phyloP scores from a whole-genome alignment of 768 basidiomycete species.

The Trametopsis cervina region DNA sequence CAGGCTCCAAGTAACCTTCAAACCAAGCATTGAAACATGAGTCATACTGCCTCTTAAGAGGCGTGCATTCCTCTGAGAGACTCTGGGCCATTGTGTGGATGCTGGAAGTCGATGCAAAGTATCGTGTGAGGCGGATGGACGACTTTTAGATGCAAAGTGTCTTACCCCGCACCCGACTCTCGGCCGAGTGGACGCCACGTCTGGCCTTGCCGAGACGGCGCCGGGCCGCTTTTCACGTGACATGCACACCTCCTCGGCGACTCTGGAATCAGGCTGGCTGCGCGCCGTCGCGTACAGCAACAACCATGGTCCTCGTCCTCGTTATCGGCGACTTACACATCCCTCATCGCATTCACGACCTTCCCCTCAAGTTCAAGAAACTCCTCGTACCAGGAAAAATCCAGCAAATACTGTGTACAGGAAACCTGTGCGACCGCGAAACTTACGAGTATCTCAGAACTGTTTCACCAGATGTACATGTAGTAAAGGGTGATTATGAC shows the following conservation, averaged over 20 bases:
- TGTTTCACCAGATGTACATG: constrained; percentile 88
- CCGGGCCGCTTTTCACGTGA: too few relatives aligned
- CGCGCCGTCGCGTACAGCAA: background rate
- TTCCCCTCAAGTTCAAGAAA: constrained; percentile 96
- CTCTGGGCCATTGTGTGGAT: constrained; percentile 60
- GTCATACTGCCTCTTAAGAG: constrained; percentile 85
- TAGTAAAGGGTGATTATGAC: constrained; percentile 93
- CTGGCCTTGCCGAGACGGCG: background rate
- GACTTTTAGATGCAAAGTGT: background rate
- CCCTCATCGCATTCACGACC: constrained; percentile 82
- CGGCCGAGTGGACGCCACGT: background rate
- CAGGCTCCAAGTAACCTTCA: constrained; percentile 90
- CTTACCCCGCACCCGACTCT: background rate
- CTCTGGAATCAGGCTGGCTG: too few relatives aligned
- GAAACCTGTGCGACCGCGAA: constrained; percentile 95
- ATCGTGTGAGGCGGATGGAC: background rate
- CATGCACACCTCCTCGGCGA: too few relatives aligned
- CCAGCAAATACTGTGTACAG: constrained; percentile 94
- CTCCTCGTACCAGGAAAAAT: constrained; percentile 88
- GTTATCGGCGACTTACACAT: constrained; percentile 98
- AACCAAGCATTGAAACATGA: constrained; percentile 98
- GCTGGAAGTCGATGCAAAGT: background rate
- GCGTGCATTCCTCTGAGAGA: constrained; percentile 79
- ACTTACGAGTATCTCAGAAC: constrained; percentile 95
- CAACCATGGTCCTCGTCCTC: constrained; percentile 83